Percentiles rank a stretch among this genome's conserved stretches.
phyloP scores from a whole-genome alignment of 2,329 filamentous ascomycete genomes.

The Scleromitrula shiraiana region DNA sequence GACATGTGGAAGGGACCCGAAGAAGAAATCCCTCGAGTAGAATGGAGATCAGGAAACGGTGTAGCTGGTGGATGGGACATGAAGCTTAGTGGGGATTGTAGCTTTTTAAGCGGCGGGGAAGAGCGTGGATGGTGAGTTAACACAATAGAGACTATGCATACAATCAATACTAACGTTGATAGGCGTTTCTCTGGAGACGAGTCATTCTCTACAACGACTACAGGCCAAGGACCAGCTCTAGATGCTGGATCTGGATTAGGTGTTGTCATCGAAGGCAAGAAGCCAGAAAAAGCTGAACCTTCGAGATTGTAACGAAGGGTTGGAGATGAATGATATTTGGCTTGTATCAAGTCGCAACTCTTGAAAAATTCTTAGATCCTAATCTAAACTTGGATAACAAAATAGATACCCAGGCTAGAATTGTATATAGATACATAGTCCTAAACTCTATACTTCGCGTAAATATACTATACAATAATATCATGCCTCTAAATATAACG shows the following conservation, averaged over 20 bases:
- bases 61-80: slow-evolving; percentile 76
- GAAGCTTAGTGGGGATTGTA: slow-evolving; percentile 74
- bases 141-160: background rate
- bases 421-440: background rate
- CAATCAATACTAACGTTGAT: slow-evolving; percentile 2
- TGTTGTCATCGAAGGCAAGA: slow-evolving; percentile 29
- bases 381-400: background rate
- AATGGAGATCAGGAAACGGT: slow-evolving; percentile 52
- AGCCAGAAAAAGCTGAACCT: slow-evolving; percentile 9
- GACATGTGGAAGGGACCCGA: slow-evolving; percentile 34
- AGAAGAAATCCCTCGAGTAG: slow-evolving; percentile 32
- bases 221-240: slow-evolving; percentile 19
- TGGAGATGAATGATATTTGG: no score
- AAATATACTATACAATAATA: no score
- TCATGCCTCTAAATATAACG: no score
- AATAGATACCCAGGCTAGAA: background rate
- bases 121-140: slow-evolving; percentile 76
- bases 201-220: slow-evolving; percentile 38
- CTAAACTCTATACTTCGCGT: background rate
- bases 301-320: slow-evolving; percentile 13
- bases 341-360: no score
- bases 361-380: no score
- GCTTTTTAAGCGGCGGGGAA: slow-evolving; percentile 68
- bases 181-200: slow-evolving; percentile 52
- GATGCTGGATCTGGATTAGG: slow-evolving; percentile 31